A percentile compares a stretch with the other conserved stretches of the same genome.
These are phyloP conservation scores for Ophiostoma montium DNA, from an alignment of 2,329 filamentous ascomycete genomes.

Conservation along the genomic window DNA sequence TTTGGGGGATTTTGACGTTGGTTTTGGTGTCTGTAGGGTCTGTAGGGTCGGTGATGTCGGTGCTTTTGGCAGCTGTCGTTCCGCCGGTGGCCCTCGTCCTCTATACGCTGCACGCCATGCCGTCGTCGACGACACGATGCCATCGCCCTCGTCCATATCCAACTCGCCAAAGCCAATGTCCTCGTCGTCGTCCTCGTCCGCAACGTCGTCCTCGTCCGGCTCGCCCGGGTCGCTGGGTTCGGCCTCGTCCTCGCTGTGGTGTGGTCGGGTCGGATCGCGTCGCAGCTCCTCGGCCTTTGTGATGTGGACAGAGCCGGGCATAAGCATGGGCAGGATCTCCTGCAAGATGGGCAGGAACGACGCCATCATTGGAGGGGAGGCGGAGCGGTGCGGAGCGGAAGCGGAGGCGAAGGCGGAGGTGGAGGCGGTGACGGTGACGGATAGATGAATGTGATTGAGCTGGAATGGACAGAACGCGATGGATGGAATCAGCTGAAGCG, in stretches of 20 bases:
- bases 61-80: no score
- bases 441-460: no score
- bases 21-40: no score
- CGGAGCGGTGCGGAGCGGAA: no score
- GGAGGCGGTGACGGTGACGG: no score
- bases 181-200: conserved; percentile 11
- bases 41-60: no score
- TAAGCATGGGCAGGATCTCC: conserved; percentile 44
- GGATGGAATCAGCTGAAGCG: no score
- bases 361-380: no score
- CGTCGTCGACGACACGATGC: neutral
- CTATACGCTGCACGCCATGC: neutral
- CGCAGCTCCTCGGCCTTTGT: conserved; percentile 28
- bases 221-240: conserved; percentile 24
- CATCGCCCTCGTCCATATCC: neutral
- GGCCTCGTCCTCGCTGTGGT: neutral
- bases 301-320: conserved; percentile 43
- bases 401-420: no score
- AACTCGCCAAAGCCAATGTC: neutral
- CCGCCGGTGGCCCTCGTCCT: no score
- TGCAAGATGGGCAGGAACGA: conserved; percentile 40
- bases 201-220: conserved; percentile 22
- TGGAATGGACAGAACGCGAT: no score
- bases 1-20: no score
- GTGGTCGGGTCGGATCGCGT: neutral